Conservation (phyloP, 1,284 basidiomycete species). For the Pascua sp. region DNA sequence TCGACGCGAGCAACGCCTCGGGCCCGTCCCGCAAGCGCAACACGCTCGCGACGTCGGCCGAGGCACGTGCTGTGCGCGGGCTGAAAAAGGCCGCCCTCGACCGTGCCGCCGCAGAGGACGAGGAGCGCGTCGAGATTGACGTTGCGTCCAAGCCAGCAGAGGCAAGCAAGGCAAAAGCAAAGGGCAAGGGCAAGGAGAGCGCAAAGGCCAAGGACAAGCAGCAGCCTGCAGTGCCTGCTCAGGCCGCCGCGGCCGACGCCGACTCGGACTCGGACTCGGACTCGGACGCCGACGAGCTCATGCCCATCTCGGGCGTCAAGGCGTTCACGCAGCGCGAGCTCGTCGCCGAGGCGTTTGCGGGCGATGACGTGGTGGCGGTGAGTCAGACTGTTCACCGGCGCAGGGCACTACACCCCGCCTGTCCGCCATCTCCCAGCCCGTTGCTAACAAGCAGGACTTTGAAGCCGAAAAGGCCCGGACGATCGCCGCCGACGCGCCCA, state of each 20-base stretch:
- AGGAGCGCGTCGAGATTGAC: constrained; percentile 71
- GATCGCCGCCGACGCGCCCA: constrained; percentile 77
- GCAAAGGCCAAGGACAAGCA: background rate
- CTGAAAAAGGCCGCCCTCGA: constrained; percentile 63
- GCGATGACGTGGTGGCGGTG: constrained; percentile 75
- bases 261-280: constrained; percentile 22
- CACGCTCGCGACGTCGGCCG: constrained; percentile 59
- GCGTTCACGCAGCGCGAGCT: constrained; percentile 64
- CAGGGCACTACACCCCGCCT: too few species aligned
- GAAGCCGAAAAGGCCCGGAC: constrained; percentile 73
- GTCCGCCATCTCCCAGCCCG: constrained; percentile 7
- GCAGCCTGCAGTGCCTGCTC: background rate
- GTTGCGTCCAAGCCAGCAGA: constrained; percentile 18
- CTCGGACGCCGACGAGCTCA: constrained; percentile 54
- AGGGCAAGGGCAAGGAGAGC: background rate
- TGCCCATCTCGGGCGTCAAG: constrained; percentile 38
- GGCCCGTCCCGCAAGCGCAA: constrained; percentile 64
- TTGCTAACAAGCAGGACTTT: constrained; percentile 62
- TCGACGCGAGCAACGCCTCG: constrained; percentile 51
- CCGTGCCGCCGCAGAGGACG: constrained; percentile 64
- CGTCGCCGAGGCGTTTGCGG: constrained; percentile 91
- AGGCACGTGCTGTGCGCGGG: constrained; percentile 65
- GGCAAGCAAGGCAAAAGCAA: background rate
- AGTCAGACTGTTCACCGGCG: background rate
- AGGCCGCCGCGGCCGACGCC: constrained; percentile 5